Conservation (phyloP, 2,329 filamentous ascomycete species). For the Incumbomyces lentus region DNA sequence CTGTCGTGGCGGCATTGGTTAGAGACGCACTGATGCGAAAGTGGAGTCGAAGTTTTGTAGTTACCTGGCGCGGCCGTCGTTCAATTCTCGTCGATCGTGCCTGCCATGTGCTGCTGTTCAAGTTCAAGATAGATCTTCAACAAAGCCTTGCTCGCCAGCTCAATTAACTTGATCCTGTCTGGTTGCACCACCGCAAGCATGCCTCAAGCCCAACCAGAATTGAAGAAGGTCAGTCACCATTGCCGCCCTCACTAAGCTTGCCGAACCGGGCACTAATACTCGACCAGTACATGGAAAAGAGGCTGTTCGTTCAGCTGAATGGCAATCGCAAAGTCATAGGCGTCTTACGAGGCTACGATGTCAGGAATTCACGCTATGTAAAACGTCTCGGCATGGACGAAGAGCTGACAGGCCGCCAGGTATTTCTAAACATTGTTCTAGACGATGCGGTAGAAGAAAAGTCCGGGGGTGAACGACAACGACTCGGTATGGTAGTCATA, state of each 20-base stretch:
- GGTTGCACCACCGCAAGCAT: conserved; percentile 46
- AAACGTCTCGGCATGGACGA: background rate
- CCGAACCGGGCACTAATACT: background rate
- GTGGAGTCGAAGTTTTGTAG: too few species aligned
- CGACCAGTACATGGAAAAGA: conserved; percentile 91
- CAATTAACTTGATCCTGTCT: too few species aligned
- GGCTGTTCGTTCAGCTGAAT: conserved; percentile 94
- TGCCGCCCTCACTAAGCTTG: conserved; percentile 5
- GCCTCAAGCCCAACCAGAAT: conserved; percentile 97
- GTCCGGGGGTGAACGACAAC: conserved; percentile 76
- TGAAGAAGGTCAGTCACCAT: conserved; percentile 69
- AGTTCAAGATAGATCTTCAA: too few species aligned
- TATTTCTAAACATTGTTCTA: conserved; percentile 95
- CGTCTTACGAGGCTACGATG: conserved; percentile 89
- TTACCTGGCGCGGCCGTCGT: background rate
- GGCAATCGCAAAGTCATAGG: conserved; percentile 96
- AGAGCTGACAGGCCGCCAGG: conserved; percentile 43
- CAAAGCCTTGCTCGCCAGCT: too few species aligned
- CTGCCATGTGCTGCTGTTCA: too few species aligned
- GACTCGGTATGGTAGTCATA: conserved; percentile 91
- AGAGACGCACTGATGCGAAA: too few species aligned
- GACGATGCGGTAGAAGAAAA: conserved; percentile 97
- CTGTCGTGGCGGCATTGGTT: too few species aligned
- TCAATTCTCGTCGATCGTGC: too few species aligned
- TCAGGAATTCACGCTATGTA: conserved; percentile 35